These are phyloP conservation scores for Allomyces arbusculus DNA, from an alignment of 192 early-diverging fungal species.

Conservation along the genomic window DNA sequence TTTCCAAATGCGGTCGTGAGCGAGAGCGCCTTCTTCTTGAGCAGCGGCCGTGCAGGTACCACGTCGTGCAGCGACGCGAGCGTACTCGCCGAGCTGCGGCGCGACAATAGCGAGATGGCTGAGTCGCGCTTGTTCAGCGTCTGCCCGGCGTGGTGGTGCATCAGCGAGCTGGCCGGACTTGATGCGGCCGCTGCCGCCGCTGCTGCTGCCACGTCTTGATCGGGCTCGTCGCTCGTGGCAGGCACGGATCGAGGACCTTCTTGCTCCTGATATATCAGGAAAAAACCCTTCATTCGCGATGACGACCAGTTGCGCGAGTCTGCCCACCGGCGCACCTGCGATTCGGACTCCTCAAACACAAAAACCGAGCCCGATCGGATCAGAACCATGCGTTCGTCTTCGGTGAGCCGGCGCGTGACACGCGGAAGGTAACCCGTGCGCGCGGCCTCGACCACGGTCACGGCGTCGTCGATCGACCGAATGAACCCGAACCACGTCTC, in stretches of 20 bases:
- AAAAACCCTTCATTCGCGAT: slow-evolving; percentile 19
- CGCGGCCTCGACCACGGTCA: slow-evolving; percentile 78
- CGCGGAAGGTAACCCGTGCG: slow-evolving; percentile 48
- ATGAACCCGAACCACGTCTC: slow-evolving; percentile 51
- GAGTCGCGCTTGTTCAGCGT: not conserved
- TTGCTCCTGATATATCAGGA: not conserved
- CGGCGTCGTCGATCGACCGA: slow-evolving; percentile 67
- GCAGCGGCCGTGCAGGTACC: not conserved
- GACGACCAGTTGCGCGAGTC: slow-evolving; percentile 80
- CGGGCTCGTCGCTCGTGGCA: not conserved
- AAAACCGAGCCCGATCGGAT: slow-evolving; percentile 73
- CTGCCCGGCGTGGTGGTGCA: not conserved
- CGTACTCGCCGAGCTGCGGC: not conserved
- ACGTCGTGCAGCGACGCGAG: not conserved
- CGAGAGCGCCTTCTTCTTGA: slow-evolving; percentile 60
- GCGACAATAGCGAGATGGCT: not conserved
- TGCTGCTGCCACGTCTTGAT: no score
- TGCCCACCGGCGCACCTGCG: slow-evolving; percentile 84
- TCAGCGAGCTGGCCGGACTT: not conserved
- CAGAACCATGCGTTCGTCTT: slow-evolving; percentile 52
- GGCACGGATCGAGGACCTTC: not conserved
- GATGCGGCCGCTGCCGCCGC: not conserved
- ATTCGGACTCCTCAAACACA: slow-evolving; percentile 79
- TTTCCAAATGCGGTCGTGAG: slow-evolving; percentile 60
- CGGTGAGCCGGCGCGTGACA: slow-evolving; percentile 60